phyloP scores from a whole-genome alignment of 306 rosid genomes.

The Vigna unguiculata region DNA sequence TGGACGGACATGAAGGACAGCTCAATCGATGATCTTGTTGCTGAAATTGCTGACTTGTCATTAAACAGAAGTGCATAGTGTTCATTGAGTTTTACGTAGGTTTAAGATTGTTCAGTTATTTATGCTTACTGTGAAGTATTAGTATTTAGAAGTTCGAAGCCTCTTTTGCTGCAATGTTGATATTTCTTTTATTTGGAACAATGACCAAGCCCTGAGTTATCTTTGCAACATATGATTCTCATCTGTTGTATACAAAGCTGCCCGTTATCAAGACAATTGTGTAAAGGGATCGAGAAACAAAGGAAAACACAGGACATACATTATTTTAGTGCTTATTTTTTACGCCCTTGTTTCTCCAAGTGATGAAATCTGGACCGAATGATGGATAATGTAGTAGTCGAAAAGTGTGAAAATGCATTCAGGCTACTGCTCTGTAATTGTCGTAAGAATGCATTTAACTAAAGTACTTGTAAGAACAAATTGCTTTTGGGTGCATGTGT shows the following conservation, averaged over 20 bases:
- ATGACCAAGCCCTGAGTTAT: constrained; percentile 1
- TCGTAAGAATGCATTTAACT: no score
- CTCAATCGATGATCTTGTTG: constrained; percentile 51
- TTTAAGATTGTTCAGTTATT: constrained; percentile 15
- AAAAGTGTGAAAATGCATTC: no score
- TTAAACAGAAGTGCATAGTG: constrained; percentile 40
- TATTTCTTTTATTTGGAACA: background rate
- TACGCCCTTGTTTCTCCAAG: no score
- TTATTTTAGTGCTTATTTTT: no score
- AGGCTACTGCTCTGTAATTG: no score
- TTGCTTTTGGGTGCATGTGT: no score
- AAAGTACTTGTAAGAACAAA: no score
- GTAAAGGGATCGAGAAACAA: background rate
- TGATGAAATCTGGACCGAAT: no score
- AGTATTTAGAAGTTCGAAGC: constrained; percentile 8
- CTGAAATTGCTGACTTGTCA: constrained; percentile 64
- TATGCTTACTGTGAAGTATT: background rate
- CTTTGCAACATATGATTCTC: background rate
- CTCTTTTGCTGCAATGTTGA: background rate
- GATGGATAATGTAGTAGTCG: no score
- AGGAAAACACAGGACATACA: no score
- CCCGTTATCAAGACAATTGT: background rate
- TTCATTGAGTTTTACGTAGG: background rate
- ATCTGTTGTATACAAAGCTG: background rate
- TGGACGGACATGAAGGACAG: constrained; percentile 49